Evolutionary conservation across 2,329 filamentous ascomycete genomes (phyloP), one percentile per base, ranked within the genome.

Genomic region (Pseudogymnoascus sp.): DNA sequence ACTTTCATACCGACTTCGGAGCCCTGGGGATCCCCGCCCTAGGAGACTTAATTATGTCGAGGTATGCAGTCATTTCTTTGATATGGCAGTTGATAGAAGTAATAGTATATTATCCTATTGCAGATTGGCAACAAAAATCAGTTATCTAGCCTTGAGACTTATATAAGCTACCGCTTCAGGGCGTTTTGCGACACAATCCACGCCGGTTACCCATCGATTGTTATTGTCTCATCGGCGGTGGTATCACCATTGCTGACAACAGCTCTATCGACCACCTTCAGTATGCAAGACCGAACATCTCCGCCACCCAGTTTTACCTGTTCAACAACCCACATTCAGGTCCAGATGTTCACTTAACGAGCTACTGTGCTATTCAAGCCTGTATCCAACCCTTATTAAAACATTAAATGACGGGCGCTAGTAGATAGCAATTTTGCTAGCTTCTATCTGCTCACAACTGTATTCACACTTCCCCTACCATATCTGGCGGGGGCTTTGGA

Each of bases 1-100:
- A 74, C 45, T 62, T 70, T 0, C 71, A 71, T n/a, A 79, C 76
- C 0, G 69, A 68, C 1, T 78, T 74, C 63, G 79, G 79, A 21
- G 74, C 74, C 8, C 67, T 74, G 80, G 80, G 1, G 75, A 81
- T 63, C 71, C 76, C 1, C 69, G 77, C 12, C 79, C 80, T 1
- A 82, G 78, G 69, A 66, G 63, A 2, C 71, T 82, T 62, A 75
- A 76, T 12, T 78, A 75, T 60, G 74, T 82, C 48, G 80, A 81
- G 65, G 71, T 81, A 39, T 77, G 78, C 8, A 8, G 13, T 21
- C 15, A 8, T 5, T 52, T 52, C 8, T 9, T 30, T 30, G 15
- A 35, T 5, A 26, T 15, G 10, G 21, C n/a, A 2, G 21, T 45
- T 34, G 6, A 19, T 38, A 5, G 10, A 10, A 3, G 10, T 21